phyloP scores from a whole-genome alignment of 768 basidiomycete genomes.

The Collybiopsis luxurians region DNA sequence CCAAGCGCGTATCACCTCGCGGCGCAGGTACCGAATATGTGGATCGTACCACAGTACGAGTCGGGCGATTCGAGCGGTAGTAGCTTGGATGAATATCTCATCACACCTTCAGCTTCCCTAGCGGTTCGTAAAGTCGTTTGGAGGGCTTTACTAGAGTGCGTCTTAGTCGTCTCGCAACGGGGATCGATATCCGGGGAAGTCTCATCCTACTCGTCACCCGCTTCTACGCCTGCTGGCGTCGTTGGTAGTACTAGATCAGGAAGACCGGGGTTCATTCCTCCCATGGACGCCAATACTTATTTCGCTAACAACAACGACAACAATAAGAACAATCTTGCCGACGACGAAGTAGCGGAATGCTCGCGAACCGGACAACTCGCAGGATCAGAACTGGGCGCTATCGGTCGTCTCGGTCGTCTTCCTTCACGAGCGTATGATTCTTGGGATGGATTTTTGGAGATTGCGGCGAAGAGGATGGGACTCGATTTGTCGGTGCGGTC shows the following conservation, averaged over 20 bases:
- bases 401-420: conserved; percentile 37
- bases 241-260: no score
- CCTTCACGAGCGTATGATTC: conserved; percentile 36
- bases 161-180: background rate
- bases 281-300: conserved; percentile 13
- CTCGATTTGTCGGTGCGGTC: background rate
- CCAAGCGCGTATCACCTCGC: conserved; percentile 65
- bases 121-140: conserved; percentile 70
- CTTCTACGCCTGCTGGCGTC: background rate
- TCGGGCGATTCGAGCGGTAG: background rate
- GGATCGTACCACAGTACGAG: conserved; percentile 28
- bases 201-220: background rate
- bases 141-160: conserved; percentile 53
- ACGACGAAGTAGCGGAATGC: no score
- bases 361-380: background rate
- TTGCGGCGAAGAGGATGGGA: conserved; percentile 1
- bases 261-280: conserved; percentile 10
- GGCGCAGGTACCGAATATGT: conserved; percentile 64
- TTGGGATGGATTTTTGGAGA: conserved; percentile 38
- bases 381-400: background rate
- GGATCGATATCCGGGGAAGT: background rate
- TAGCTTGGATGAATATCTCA: background rate
- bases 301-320: no score
- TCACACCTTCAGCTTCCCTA: conserved; percentile 12
- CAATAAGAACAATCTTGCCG: no score